Conservation (phyloP, 768 basidiomycete genomes). For the Boletus huronensis region DNA sequence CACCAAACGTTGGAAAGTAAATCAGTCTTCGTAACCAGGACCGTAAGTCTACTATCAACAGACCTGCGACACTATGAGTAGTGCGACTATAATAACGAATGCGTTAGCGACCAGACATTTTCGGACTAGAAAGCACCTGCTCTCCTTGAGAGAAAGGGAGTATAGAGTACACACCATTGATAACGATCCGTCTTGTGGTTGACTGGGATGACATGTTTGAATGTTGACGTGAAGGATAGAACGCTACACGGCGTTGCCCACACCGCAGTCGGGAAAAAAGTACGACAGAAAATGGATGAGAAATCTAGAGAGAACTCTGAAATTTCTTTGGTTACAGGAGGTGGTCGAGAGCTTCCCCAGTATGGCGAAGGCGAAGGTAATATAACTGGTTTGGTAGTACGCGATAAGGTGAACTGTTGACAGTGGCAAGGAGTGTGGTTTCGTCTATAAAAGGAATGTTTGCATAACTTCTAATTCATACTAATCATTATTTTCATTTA, state of each 20-base stretch:
- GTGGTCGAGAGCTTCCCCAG: neutral
- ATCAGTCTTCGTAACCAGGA: neutral
- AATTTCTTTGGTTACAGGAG: neutral
- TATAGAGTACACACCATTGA: slow-evolving; percentile 37
- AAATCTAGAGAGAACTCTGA: neutral
- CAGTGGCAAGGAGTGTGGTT: neutral
- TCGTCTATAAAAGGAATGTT: slow-evolving; percentile 14
- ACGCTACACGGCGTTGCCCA: neutral
- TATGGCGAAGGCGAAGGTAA: neutral
- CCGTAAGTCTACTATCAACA: slow-evolving; percentile 13
- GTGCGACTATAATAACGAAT: slow-evolving; percentile 38
- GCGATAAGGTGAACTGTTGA: neutral
- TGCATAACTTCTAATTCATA: too few relatives aligned
- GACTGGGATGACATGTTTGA: slow-evolving; percentile 28
- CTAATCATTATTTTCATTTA: too few relatives aligned
- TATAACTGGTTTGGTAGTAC: neutral
- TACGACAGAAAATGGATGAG: neutral
- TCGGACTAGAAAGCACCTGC: neutral
- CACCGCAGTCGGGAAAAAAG: neutral
- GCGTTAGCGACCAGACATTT: slow-evolving; percentile 6
- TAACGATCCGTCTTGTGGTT: slow-evolving; percentile 40
- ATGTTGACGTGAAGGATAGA: neutral
- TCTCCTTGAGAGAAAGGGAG: neutral
- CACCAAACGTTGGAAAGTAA: neutral
- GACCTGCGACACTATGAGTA: slow-evolving; percentile 53